These are phyloP conservation scores for Dactylonectria estremocensis DNA, from an alignment of 2,329 filamentous ascomycete genomes.

Conservation along the genomic window DNA sequence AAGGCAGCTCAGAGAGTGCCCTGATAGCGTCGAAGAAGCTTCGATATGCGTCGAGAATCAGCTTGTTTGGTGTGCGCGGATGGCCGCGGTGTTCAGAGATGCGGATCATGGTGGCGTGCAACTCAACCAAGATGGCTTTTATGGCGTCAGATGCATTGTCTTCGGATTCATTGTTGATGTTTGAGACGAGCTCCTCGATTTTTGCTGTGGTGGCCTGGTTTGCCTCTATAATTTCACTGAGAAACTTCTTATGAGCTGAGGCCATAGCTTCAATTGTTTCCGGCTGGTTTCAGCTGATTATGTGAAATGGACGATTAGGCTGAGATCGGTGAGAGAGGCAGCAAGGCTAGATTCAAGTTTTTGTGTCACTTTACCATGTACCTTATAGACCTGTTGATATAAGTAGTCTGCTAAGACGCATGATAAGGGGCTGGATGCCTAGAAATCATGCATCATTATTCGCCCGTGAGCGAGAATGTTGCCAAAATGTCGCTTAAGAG, in stretches of 20 bases:
- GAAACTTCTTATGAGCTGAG: conserved; percentile 8
- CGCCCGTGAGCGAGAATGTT: no score
- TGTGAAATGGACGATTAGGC: not conserved
- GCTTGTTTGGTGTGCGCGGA: not conserved
- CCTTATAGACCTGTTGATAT: not conserved
- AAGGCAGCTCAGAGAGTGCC: not conserved
- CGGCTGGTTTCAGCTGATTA: not conserved
- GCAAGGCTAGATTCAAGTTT: not conserved
- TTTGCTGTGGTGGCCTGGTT: not conserved
- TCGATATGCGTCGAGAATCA: not conserved
- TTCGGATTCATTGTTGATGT: not conserved
- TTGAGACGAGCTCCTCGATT: not conserved
- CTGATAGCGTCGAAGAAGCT: conserved; percentile 5
- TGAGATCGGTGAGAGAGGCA: not conserved
- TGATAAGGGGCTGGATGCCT: no score
- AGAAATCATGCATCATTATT: no score
- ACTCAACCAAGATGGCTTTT: not conserved
- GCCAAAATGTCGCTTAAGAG: no score
- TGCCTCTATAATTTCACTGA: not conserved
- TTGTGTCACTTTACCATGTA: not conserved
- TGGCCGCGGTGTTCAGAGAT: not conserved
- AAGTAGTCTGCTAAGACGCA: not conserved
- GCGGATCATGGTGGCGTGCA: conserved; percentile 1
- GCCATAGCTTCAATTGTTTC: not conserved
- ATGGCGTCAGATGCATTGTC: not conserved